Evolutionary conservation across 2,329 filamentous ascomycete genomes (phyloP).

Genomic region (Paracamarosporium sp.): DNA sequence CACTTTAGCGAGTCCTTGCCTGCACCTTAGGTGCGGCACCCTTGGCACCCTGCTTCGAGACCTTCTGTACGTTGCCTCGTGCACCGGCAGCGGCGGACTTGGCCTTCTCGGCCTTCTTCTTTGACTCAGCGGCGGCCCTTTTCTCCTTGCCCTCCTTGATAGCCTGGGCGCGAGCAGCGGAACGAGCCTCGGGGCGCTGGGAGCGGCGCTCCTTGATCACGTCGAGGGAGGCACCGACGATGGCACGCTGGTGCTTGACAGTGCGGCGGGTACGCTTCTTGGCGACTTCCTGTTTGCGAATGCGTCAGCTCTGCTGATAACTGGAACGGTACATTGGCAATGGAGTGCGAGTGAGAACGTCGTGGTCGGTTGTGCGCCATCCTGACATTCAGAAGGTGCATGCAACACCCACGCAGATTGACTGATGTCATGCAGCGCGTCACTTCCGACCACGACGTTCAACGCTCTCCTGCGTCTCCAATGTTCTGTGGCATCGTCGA

Average conservation of each 20-base stretch:
- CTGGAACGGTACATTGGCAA: background rate
- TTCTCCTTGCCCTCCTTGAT: conserved; percentile 99
- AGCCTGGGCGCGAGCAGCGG: conserved; percentile 85
- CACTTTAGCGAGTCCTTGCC: conserved; percentile 80
- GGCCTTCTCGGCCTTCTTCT: conserved; percentile 99
- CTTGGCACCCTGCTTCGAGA: conserved; percentile 97
- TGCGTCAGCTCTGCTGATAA: conserved; percentile 26
- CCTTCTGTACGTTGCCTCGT: conserved; percentile 78
- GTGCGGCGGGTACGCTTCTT: conserved; percentile 99
- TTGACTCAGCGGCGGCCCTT: conserved; percentile 84
- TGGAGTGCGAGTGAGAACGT: background rate
- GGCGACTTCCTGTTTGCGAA: conserved; percentile 82
- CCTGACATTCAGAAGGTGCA: background rate
- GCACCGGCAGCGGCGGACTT: conserved; percentile 78
- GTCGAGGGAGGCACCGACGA: conserved; percentile 98
- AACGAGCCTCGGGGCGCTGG: conserved; percentile 93
- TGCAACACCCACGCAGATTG: background rate
- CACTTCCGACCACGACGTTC: background rate
- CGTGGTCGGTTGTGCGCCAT: background rate
- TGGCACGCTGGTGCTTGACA: conserved; percentile 98
- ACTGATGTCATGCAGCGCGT: conserved; percentile 3
- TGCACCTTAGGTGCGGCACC: conserved; percentile 85
- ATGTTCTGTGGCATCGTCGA: too few species aligned
- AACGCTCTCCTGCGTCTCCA: conserved; percentile 1
- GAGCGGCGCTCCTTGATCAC: conserved; percentile 99